A percentile compares a stretch with the other conserved stretches of the same genome.
Conservation (phyloP, 495 filamentous ascomycete species). For the Talaromyces nanjingensis region DNA sequence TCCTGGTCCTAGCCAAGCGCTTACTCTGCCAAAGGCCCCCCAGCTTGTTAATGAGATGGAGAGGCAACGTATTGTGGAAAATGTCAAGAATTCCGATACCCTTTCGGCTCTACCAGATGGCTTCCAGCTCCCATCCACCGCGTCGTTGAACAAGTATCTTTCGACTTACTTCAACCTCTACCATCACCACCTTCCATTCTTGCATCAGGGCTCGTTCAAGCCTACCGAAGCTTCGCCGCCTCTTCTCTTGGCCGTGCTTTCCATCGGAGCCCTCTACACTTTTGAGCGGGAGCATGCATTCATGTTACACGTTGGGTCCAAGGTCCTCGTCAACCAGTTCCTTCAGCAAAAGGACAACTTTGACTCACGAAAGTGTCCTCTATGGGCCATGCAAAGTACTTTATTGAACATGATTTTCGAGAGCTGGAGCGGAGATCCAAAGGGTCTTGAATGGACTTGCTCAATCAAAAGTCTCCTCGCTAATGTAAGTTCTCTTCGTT, state of each 20-base stretch:
- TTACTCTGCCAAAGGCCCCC: conserved; percentile 59
- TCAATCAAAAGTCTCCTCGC: conserved; percentile 96
- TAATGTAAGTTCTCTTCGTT: conserved; percentile 45
- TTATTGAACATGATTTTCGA: conserved; percentile 98
- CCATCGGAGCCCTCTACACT: conserved; percentile 92
- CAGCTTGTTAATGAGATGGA: conserved; percentile 70
- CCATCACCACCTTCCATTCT: conserved; percentile 93
- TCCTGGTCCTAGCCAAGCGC: conserved; percentile 55
- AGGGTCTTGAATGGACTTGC: conserved; percentile 96
- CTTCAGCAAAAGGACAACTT: conserved; percentile 97
- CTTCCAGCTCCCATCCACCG: conserved; percentile 76
- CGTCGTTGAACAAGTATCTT: conserved; percentile 79
- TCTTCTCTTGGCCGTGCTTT: conserved; percentile 82
- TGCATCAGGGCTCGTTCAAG: conserved; percentile 88
- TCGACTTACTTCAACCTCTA: conserved; percentile 96
- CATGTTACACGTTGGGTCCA: conserved; percentile 95
- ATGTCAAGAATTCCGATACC: conserved; percentile 70
- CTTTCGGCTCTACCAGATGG: conserved; percentile 79
- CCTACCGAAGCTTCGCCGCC: conserved; percentile 71
- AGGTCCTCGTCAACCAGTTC: conserved; percentile 93
- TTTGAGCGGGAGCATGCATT: conserved; percentile 96
- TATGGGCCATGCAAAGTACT: conserved; percentile 96
- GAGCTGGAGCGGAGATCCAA: conserved; percentile 97
- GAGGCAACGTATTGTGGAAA: conserved; percentile 72
- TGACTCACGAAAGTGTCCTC: conserved; percentile 93